phyloP scores from a whole-genome alignment of 441 rosid species.

The Pelargonium australe region DNA sequence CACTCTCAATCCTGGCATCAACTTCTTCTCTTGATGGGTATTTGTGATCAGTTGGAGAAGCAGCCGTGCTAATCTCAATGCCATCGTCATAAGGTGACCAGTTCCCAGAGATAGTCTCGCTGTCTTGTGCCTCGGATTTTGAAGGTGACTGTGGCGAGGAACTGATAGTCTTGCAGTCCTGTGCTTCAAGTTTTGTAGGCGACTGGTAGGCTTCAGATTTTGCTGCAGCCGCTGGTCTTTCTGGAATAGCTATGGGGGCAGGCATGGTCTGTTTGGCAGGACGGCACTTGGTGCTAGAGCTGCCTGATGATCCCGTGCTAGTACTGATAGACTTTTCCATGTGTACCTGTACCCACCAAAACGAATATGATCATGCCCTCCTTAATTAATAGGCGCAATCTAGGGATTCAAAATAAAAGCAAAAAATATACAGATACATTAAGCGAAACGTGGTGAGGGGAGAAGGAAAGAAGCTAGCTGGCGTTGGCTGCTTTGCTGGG shows the following conservation, averaged over 20 bases:
- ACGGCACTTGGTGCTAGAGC: not conserved
- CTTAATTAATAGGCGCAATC: not conserved
- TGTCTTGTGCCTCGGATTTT: not conserved
- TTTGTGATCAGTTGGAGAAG: not conserved
- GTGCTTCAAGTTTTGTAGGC: not conserved
- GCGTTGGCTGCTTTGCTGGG: not conserved
- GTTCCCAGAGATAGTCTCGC: not conserved
- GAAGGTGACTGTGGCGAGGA: not conserved
- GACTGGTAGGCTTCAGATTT: not conserved
- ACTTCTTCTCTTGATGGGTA: not conserved
- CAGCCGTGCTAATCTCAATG: constrained; percentile 1
- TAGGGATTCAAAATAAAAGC: not conserved
- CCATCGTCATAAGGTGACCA: constrained; percentile 6
- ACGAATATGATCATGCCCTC: not conserved
- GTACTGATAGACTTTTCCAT: not conserved
- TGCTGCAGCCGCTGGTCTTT: not conserved
- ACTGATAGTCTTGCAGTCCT: too few relatives aligned
- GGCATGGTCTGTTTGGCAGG: not conserved
- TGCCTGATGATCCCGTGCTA: not conserved
- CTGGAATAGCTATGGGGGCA: not conserved
- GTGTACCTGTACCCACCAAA: not conserved
- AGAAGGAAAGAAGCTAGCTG: not conserved
- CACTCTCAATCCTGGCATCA: not conserved
- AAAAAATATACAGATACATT: not conserved
- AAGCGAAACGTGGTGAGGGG: not conserved